A percentile compares a stretch with the other conserved stretches of the same genome.
Conservation (phyloP, 371 early-diverging fungal species). For the Chytridiales sp. region DNA sequence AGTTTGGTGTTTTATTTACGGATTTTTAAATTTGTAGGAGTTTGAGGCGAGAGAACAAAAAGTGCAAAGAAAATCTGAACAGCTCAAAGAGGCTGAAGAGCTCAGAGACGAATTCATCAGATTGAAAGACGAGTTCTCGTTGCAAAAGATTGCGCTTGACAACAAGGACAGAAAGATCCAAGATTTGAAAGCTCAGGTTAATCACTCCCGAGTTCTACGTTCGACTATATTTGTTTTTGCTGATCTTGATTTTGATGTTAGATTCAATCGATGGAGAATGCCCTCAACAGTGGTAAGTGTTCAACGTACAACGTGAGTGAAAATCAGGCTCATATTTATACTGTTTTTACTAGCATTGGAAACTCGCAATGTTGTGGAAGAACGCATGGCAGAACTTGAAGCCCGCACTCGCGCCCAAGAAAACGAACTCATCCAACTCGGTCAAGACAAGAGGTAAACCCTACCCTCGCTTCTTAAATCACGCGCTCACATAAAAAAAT, state of each 20-base stretch:
- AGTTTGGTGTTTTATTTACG: too few relatives aligned
- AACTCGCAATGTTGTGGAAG: slow-evolving; percentile 35
- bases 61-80: slow-evolving; percentile 28
- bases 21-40: slow-evolving; percentile 15
- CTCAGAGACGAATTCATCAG: slow-evolving; percentile 29
- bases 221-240: slow-evolving; percentile 1
- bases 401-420: slow-evolving; percentile 29
- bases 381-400: slow-evolving; percentile 39
- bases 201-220: neutral
- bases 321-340: neutral
- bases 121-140: slow-evolving; percentile 38
- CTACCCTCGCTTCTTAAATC: slow-evolving; percentile 13
- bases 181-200: slow-evolving; percentile 34
- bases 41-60: slow-evolving; percentile 32
- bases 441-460: slow-evolving; percentile 49
- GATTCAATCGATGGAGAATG: slow-evolving; percentile 31
- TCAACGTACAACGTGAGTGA: neutral
- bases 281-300: slow-evolving; percentile 20
- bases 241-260: slow-evolving; percentile 12
- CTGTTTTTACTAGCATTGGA: slow-evolving; percentile 30
- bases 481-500: neutral
- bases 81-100: slow-evolving; percentile 33
- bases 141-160: slow-evolving; percentile 35
- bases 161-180: slow-evolving; percentile 35
- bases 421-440: slow-evolving; percentile 42